Evolutionary conservation across 179 eudicot species (phyloP), one percentile per base, ranked within the genome.

Genomic region (Silene noctiflora): DNA sequence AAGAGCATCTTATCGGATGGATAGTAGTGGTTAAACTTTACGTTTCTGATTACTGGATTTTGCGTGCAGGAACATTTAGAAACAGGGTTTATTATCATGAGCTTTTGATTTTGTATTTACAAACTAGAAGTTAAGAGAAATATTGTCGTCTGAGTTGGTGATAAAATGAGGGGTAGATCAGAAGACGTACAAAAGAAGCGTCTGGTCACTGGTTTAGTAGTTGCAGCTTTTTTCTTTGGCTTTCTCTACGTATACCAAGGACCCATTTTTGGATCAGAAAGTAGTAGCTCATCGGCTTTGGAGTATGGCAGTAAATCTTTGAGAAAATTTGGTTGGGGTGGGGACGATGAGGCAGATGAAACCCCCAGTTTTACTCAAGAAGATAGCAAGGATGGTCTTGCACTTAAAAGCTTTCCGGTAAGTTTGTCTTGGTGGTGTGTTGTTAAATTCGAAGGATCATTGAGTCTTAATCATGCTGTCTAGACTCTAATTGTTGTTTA

Each of bases 251-350:
- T 87, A 55, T 96, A 86, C 79, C 92, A 87, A 81, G 97, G 96
- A 66, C 89, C 97, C 25, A 76, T 83, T 33, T 86, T 83, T 72
- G 88, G 88, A 46, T 83, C 85, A 62, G 71, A 86, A 73, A 83
- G 87, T 67, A 64, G 78, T 42, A 96, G 94, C 71, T 88, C 93
- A 75, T 84, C 97, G 31, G 97, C 98, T 63, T 75, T 94, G 72
- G 93, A 91, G 89, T 94, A 92, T 84, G 96, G 98, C 56, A 94
- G 93, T 82, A 85, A 92, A 64, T 93, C 97, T 12, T 78, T 93
- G 83, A 87, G 86, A 81, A 95, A 87, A 75, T 83, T 91, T 9
- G 97, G 99, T 25, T 87, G 95, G 88, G 90, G 97, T 74, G 96
- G 91, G 66, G 98, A 93, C 75, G 99, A 91, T 71, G 97, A 95